Evolutionary conservation across 83 land plant genomes (phyloP).

Genomic region (Picea abies): DNA sequence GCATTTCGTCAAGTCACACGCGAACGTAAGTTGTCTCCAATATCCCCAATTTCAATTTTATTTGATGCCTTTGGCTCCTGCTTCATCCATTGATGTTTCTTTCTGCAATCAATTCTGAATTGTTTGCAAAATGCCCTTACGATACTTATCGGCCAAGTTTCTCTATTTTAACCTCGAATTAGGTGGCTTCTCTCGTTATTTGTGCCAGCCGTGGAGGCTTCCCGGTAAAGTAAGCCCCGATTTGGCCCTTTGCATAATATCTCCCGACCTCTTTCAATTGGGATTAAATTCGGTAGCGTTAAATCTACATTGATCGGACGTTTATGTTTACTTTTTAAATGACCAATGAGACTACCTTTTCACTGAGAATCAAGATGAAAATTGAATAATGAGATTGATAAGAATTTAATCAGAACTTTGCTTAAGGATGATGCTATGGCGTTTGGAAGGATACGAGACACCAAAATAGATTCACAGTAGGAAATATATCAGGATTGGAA

Average conservation of each 20-base stretch:
- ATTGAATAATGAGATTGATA: not conserved
- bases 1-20: conserved; percentile 11
- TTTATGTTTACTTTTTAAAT: not conserved
- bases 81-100: not conserved
- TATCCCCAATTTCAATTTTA: not conserved
- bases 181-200: not conserved
- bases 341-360: not conserved
- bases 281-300: not conserved
- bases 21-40: conserved; percentile 2
- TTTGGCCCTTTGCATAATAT: not conserved
- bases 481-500: no score
- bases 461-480: no score
- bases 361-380: not conserved
- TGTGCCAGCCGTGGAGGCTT: not conserved
- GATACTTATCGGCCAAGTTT: no score
- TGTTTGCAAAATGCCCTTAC: no score
- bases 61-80: not conserved
- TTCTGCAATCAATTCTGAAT: not conserved
- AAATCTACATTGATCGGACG: not conserved
- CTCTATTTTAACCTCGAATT: no score
- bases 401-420: not conserved
- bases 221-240: not conserved
- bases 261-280: not conserved
- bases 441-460: no score
- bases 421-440: not conserved